These are phyloP conservation scores for Pyrenochaeta sp. DNA, from an alignment of 2,329 filamentous ascomycete genomes.

Conservation along the genomic window DNA sequence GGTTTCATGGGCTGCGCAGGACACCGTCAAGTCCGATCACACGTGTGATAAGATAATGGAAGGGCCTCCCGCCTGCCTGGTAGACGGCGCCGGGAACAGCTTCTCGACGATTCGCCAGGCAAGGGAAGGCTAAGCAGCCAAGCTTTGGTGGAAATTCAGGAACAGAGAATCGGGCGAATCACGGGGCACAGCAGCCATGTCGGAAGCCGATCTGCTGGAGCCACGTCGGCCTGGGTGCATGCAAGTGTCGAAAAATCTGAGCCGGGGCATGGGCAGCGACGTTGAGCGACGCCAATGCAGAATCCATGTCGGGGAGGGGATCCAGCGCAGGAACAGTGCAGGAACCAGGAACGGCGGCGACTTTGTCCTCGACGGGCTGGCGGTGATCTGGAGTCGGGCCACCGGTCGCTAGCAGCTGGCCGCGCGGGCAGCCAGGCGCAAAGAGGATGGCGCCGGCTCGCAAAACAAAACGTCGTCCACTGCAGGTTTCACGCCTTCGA, in stretches of 20 bases:
- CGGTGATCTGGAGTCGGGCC: conserved; percentile 7
- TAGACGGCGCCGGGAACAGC: conserved; percentile 16
- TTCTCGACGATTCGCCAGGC: conserved; percentile 17
- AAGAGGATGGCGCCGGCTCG: conserved; percentile 11
- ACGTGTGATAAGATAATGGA: conserved; percentile 25
- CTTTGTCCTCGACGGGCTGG: conserved; percentile 16
- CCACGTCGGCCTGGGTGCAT: conserved; percentile 22
- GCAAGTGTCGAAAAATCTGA: too few relatives aligned
- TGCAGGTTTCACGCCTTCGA: conserved; percentile 3
- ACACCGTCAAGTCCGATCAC: conserved; percentile 16
- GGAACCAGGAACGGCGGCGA: conserved; percentile 16
- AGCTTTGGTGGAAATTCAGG: conserved; percentile 27
- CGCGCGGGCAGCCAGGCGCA: too few relatives aligned
- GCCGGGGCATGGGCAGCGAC: background rate
- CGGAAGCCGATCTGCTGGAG: conserved; percentile 17
- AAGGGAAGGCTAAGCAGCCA: conserved; percentile 14
- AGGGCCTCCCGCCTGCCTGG: conserved; percentile 15
- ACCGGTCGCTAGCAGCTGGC: too few relatives aligned
- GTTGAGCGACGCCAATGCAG: conserved; percentile 14
- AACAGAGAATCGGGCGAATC: conserved; percentile 14
- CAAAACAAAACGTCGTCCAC: conserved; percentile 16
- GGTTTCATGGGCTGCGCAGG: conserved; percentile 25
- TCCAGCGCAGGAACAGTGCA: conserved; percentile 23
- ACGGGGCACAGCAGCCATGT: conserved; percentile 10
- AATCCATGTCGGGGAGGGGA: conserved; percentile 15